Percentiles rank a stretch among this genome's conserved stretches.
These are phyloP conservation scores for Pulveroboletus sp. DNA, from an alignment of 768 basidiomycete species.

Conservation along the genomic window DNA sequence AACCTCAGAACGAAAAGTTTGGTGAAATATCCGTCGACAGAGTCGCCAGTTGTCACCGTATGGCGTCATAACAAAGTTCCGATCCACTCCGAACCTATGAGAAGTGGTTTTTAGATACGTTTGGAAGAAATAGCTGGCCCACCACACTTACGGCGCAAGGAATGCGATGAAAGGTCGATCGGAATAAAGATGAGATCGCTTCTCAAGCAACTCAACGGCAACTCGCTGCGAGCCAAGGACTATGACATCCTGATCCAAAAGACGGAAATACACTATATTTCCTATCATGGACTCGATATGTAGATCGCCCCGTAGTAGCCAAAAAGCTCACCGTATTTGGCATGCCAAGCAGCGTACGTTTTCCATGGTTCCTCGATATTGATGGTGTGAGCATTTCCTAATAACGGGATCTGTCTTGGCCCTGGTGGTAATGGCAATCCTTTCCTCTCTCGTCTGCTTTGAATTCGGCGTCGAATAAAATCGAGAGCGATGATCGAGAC, in stretches of 20 bases:
- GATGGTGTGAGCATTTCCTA: too few species aligned
- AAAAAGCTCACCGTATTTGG: conserved; percentile 1
- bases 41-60: conserved; percentile 13
- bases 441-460: neutral
- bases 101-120: neutral
- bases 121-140: neutral
- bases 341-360: conserved; percentile 6
- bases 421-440: conserved; percentile 6
- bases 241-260: conserved; percentile 43
- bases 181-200: conserved; percentile 44
- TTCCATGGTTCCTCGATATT: too few species aligned
- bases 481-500: neutral
- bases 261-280: conserved; percentile 42
- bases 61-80: conserved; percentile 1
- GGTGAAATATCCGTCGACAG: too few species aligned
- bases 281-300: conserved; percentile 22
- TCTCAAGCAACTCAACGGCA: conserved; percentile 44
- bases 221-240: too few species aligned
- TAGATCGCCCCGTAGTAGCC: neutral
- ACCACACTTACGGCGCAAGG: conserved; percentile 3
- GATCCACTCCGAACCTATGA: conserved; percentile 3
- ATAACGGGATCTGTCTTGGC: too few species aligned
- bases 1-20: conserved; percentile 5
- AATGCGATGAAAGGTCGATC: conserved; percentile 39
- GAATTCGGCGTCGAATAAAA: neutral